phyloP scores from a whole-genome alignment of 2,329 filamentous ascomycete genomes.

The Colletotrichum destructivum region DNA sequence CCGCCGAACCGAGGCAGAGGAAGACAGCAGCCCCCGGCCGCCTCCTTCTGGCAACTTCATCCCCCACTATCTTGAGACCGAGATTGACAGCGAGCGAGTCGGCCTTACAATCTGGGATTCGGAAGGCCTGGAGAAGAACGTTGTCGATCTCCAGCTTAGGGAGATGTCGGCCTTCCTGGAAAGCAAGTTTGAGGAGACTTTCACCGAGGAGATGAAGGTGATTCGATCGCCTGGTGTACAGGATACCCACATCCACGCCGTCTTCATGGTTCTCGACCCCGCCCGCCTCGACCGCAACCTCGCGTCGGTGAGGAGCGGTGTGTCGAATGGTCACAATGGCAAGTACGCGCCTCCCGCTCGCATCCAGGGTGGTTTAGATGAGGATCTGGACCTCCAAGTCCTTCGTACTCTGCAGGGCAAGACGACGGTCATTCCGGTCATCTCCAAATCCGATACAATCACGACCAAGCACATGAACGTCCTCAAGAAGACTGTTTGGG shows the following conservation, averaged over 20 bases:
- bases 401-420: constrained; percentile 90
- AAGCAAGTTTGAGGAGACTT: constrained; percentile 98
- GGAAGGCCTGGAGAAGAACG: constrained; percentile 92
- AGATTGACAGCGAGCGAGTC: constrained; percentile 92
- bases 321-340: constrained; percentile 66
- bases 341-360: constrained; percentile 61
- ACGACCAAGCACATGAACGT: constrained; percentile 95
- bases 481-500: constrained; percentile 92
- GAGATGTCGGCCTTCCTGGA: constrained; percentile 95
- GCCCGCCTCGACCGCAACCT: constrained; percentile 88
- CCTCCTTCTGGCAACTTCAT: constrained; percentile 79
- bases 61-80: constrained; percentile 92
- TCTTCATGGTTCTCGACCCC: constrained; percentile 93
- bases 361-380: constrained; percentile 80
- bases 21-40: constrained; percentile 65
- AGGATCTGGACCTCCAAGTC: constrained; percentile 91
- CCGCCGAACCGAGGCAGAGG: constrained; percentile 64
- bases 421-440: constrained; percentile 94
- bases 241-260: constrained; percentile 97
- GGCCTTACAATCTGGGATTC: constrained; percentile 98
- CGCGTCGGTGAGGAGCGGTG: constrained; percentile 71
- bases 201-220: constrained; percentile 97
- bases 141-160: constrained; percentile 93
- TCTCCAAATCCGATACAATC: constrained; percentile 96
- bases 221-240: constrained; percentile 91